Base-by-base conservation (phyloP, 208 protist species). In the Leishmania arabica region DNA sequence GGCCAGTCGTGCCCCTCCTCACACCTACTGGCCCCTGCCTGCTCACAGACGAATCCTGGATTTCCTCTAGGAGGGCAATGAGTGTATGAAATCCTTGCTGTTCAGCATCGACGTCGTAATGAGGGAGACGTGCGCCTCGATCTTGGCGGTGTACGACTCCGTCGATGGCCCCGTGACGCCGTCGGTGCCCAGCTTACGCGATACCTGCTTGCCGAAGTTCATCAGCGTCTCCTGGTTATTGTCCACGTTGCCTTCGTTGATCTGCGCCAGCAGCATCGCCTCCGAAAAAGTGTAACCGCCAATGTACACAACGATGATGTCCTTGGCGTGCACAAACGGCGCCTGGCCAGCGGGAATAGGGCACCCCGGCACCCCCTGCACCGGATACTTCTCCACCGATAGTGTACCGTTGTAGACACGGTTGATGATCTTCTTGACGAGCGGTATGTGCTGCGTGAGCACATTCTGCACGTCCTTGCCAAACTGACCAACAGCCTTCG, bases 401-500 rank as follows among this genome's bases (percentile, higher is more conserved):
- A 97, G 87, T 9, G 92, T 92, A 53, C 93, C 95, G 81, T 96
- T 95, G 83, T 95, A 96, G 47, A 87, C 80, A 56, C 92, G 90
- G 84, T 96, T 96, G 49, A 99, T 84, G 3, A 98, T 83, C 53
- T 97, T 95, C 62, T 91, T 90, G 45, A 99, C 79, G 60, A 96
- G 82, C 54, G 99, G 98, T 73, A 93, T 91, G 84, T 99, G 98
- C 89, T 99, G 97, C 42, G 98, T 99, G 82, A 99, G 99, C 8
- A 99, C 96, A 74, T 99, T 99, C 80, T 99, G 91, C 40, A 99
- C 93, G 78, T 98, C 90, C 80, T 95, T 95, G 64, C 92, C 91
- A 69, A 98, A 95, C 78, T 92, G 89, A 72, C 95, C 84, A 66
- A 97, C 89, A 45, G 95, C 78, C 82, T 93, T 96, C 53, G 87